Evolutionary conservation across 352 stramenopile species (phyloP), one percentile per base, ranked within the genome.

Genomic region (Phytophthora fragariae): DNA sequence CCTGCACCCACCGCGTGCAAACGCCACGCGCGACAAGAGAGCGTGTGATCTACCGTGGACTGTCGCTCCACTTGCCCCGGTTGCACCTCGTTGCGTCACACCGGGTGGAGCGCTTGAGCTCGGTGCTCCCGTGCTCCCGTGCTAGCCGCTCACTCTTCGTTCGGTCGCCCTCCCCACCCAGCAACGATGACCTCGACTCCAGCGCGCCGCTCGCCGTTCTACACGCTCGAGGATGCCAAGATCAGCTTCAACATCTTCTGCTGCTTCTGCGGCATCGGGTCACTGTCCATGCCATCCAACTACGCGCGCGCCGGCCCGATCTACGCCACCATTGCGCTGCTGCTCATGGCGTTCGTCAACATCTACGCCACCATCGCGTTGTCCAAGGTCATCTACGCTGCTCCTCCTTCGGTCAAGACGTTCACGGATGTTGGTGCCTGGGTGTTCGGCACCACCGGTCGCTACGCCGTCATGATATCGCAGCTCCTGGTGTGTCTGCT

Each of bases 281-380:
- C 85, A 39, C 70, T 93, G 39, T 82, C 84, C 57, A 91, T 93
- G 81, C 84, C 84, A 1, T 83, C 73, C 62, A 93, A 93, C 64
- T 93, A 82, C 65, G 76, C 85, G 1, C 83, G 85, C 2, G 83
- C 85, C 8, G 83, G 82, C 0, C 83, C 82, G 8, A 55, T 77
- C 14, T 77, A 82, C 52, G 84, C 79, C 14, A 83, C 68, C 2
- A 73, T 88, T 57, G 84, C 79, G 8, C 64, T 90, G 41, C 55
- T 85, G 17, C 85, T 92, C 31, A 92, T 92, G 85, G 85, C 83
- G 1, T 85, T 83, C 57, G 79, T 79, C 21, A 92, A 90, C 64
- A 77, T 90, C 63, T 92, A 90, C 69, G 77, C 84, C 0, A 83
- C 81, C 15, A 73, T 92, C 24, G 60, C 79, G 7, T 57, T 77